These are phyloP conservation scores for Lactarius pseudohatsudake DNA, from an alignment of 768 basidiomycete species.

Conservation along the genomic window DNA sequence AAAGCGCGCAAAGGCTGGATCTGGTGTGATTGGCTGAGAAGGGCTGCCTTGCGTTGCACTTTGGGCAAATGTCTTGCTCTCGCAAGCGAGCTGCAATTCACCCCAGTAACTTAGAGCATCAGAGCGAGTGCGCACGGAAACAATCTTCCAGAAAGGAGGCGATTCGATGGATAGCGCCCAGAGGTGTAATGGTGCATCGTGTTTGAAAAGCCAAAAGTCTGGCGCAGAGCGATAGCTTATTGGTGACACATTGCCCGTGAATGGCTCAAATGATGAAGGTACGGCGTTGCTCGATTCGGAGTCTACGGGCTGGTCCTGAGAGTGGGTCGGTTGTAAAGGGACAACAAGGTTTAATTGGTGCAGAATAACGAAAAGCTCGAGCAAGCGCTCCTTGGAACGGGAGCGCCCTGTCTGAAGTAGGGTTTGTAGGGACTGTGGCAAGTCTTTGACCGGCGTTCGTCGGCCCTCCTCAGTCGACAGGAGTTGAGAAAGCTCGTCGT, in stretches of 20 bases:
- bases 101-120: conserved; percentile 58
- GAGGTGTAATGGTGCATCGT: conserved; percentile 54
- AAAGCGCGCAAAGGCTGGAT: conserved; percentile 43
- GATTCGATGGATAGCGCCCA: conserved; percentile 54
- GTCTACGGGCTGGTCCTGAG: conserved; percentile 44
- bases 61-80: conserved; percentile 37
- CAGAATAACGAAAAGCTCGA: conserved; percentile 62
- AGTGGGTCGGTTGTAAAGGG: conserved; percentile 52
- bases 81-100: conserved; percentile 50
- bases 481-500: conserved; percentile 55
- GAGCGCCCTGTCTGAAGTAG: conserved; percentile 59
- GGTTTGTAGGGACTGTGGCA: conserved; percentile 51
- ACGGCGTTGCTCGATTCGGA: conserved; percentile 46
- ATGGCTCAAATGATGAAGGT: conserved; percentile 48
- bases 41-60: conserved; percentile 24
- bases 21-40: conserved; percentile 34
- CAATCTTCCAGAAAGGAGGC: conserved; percentile 56
- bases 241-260: conserved; percentile 45
- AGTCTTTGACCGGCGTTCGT: conserved; percentile 49
- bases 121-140: conserved; percentile 41
- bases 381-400: conserved; percentile 56
- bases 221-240: conserved; percentile 51
- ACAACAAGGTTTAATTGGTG: conserved; percentile 55
- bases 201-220: conserved; percentile 62
- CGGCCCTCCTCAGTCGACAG: conserved; percentile 50